A percentile compares a stretch with the other conserved stretches of the same genome.
Conservation (phyloP, 352 stramenopile genomes). For the Chrysophaeum taylorii region DNA sequence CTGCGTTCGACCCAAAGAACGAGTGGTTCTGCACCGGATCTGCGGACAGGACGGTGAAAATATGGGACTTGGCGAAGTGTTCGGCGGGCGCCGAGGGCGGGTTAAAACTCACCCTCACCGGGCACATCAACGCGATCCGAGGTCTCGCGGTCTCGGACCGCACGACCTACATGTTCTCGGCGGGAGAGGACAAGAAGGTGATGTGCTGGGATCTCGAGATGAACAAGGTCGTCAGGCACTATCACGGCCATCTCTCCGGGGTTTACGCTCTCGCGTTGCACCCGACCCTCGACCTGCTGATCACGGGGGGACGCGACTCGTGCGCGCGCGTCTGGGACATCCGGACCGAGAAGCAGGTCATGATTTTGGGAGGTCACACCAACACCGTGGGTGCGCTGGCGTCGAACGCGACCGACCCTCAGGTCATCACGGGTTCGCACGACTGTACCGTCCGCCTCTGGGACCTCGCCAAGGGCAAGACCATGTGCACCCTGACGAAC, state of each 20-base stretch:
- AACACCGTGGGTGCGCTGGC: conserved; percentile 87
- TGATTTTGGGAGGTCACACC: conserved; percentile 89
- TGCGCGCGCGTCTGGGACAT: conserved; percentile 94
- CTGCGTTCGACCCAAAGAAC: conserved; percentile 95
- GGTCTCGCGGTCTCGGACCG: conserved; percentile 84
- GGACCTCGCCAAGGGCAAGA: conserved; percentile 93
- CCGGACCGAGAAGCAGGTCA: conserved; percentile 93
- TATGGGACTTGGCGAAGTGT: conserved; percentile 90
- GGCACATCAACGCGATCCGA: conserved; percentile 93
- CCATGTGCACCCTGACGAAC: conserved; percentile 97
- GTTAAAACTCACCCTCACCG: conserved; percentile 96
- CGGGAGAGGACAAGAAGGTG: conserved; percentile 97
- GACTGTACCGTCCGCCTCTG: conserved; percentile 94
- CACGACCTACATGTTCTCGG: conserved; percentile 95
- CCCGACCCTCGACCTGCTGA: conserved; percentile 92
- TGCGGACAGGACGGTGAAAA: conserved; percentile 93
- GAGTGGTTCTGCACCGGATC: conserved; percentile 95
- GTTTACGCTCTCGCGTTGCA: conserved; percentile 94
- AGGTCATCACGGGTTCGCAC: conserved; percentile 70
- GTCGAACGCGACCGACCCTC: conserved; percentile 88
- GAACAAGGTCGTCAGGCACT: conserved; percentile 98
- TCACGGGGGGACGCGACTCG: conserved; percentile 84
- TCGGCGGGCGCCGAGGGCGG: conserved; percentile 68
- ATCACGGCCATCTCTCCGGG: conserved; percentile 97
- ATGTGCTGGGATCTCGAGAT: conserved; percentile 97